Percentiles rank a stretch among this genome's conserved stretches.
phyloP scores from a whole-genome alignment of 768 basidiomycete genomes.

The Macrolepiota dolichaula region DNA sequence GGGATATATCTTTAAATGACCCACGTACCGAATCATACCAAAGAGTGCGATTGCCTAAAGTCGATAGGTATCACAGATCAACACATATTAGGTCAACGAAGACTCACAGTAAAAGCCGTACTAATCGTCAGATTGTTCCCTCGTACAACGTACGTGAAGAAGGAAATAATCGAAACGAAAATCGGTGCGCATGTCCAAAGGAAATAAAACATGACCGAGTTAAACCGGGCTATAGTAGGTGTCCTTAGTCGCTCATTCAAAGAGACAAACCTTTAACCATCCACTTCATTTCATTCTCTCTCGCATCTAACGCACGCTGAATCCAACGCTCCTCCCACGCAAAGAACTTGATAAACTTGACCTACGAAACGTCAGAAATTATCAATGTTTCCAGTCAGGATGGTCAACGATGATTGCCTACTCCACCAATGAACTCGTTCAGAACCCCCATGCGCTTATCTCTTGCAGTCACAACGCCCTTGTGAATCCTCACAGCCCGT shows the following conservation, averaged over 20 bases:
- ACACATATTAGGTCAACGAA: not conserved
- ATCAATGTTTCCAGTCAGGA: not conserved
- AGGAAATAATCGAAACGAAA: slow-evolving; percentile 75
- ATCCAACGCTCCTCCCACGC: slow-evolving; percentile 83
- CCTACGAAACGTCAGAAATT: slow-evolving; percentile 24
- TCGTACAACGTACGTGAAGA: slow-evolving; percentile 67
- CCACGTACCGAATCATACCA: slow-evolving; percentile 69
- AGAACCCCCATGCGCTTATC: slow-evolving; percentile 78
- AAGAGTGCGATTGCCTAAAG: slow-evolving; percentile 74
- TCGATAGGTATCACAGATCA: not conserved
- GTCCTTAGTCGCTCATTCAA: too few species aligned
- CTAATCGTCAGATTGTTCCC: slow-evolving; percentile 75
- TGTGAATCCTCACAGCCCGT: slow-evolving; percentile 57
- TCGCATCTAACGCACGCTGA: slow-evolving; percentile 54
- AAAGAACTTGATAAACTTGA: slow-evolving; percentile 83
- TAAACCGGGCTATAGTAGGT: slow-evolving; percentile 65
- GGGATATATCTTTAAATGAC: slow-evolving; percentile 36
- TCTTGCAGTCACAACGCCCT: slow-evolving; percentile 53
- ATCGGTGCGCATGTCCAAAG: slow-evolving; percentile 80
- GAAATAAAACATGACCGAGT: slow-evolving; percentile 65
- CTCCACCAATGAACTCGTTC: slow-evolving; percentile 72
- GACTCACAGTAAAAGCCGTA: slow-evolving; percentile 76
- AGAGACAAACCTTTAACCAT: slow-evolving; percentile 76
- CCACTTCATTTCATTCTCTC: slow-evolving; percentile 72
- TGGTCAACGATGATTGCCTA: slow-evolving; percentile 22